A percentile compares a stretch with the other conserved stretches of the same genome.
Evolutionary conservation across 352 stramenopile genomes (phyloP).

Genomic region (Phytophthora idaei): DNA sequence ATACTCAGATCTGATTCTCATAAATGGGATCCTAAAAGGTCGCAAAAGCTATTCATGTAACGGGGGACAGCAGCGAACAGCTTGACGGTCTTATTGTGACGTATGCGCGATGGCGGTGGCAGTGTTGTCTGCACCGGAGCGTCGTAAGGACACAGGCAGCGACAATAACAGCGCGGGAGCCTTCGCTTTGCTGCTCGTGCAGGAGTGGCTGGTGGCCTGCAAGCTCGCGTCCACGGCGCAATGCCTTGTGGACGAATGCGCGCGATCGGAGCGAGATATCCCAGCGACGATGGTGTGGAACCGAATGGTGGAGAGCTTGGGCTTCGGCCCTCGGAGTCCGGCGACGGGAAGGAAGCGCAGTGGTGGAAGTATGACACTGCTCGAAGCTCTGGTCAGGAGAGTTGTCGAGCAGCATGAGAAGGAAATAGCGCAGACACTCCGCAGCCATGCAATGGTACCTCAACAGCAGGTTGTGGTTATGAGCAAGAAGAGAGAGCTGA

Average conservation of each 20-base stretch:
- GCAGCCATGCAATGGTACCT: constrained; percentile 23
- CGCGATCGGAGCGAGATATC: constrained; percentile 16
- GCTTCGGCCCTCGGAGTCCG: constrained; percentile 21
- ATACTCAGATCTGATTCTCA: constrained; percentile 12
- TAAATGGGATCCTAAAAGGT: constrained; percentile 5
- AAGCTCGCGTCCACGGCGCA: constrained; percentile 40
- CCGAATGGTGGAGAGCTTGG: constrained; percentile 24
- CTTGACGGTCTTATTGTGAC: constrained; percentile 9
- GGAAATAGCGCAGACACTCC: constrained; percentile 18
- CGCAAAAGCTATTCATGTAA: background rate
- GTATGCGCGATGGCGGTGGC: constrained; percentile 20
- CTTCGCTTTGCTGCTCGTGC: constrained; percentile 43
- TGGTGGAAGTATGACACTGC: constrained; percentile 9
- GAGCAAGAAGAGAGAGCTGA: constrained; percentile 44
- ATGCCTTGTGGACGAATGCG: constrained; percentile 50
- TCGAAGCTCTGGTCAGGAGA: constrained; percentile 25
- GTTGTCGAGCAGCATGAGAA: constrained; percentile 29
- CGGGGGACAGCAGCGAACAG: background rate
- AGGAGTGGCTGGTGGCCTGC: constrained; percentile 52
- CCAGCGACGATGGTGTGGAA: constrained; percentile 28
- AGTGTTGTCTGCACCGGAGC: background rate
- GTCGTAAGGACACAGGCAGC: constrained; percentile 2
- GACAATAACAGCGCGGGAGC: constrained; percentile 15
- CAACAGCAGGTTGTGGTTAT: constrained; percentile 48
- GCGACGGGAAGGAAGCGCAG: constrained; percentile 21